These are phyloP conservation scores for Jatropha curcas DNA, from an alignment of 345 rosid species.

Conservation along the genomic window DNA sequence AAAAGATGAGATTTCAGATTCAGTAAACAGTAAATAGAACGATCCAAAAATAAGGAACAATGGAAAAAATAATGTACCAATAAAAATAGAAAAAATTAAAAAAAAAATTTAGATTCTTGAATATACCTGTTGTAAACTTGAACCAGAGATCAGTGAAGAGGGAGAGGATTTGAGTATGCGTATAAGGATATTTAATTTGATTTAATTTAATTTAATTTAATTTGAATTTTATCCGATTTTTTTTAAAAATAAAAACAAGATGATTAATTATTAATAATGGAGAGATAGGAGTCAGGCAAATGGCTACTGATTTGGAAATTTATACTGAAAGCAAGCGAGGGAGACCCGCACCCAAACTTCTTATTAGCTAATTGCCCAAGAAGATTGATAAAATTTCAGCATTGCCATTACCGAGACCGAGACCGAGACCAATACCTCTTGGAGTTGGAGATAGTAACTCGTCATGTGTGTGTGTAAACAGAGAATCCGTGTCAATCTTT, in stretches of 20 bases:
- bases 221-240: not conserved
- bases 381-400: too few relatives aligned
- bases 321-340: not conserved
- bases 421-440: too few relatives aligned
- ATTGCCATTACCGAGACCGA: too few relatives aligned
- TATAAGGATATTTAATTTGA: not conserved
- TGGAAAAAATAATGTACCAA: not conserved
- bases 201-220: not conserved
- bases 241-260: too few relatives aligned
- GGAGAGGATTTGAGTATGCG: constrained; percentile 1
- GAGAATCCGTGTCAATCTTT: too few relatives aligned
- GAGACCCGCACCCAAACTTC: too few relatives aligned
- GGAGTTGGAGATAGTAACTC: too few relatives aligned
- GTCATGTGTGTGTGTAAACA: too few relatives aligned
- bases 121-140: not conserved
- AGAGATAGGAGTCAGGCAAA: too few relatives aligned
- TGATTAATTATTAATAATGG: not conserved
- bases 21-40: constrained; percentile 1
- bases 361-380: too few relatives aligned
- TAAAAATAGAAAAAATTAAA: not conserved
- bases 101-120: constrained; percentile 4
- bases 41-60: not conserved
- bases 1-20: constrained; percentile 9
- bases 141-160: constrained; percentile 2
- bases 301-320: not conserved